These are phyloP conservation scores for Quercus ilex DNA, from an alignment of 306 rosid genomes.

Conservation along the genomic window DNA sequence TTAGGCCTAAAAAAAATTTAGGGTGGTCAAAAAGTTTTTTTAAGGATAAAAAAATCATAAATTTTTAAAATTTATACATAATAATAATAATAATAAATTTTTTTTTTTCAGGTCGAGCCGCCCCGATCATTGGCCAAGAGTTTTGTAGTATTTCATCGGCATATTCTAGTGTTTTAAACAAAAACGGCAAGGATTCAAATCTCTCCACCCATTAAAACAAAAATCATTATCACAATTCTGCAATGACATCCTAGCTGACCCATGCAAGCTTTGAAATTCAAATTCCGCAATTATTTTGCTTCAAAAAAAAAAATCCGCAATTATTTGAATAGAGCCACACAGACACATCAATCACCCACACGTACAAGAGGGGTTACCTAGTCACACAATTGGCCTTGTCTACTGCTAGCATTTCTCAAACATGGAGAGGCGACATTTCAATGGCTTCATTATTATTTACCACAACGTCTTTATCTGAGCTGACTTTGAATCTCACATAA, in stretches of 20 bases:
- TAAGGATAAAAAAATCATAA: too few species aligned
- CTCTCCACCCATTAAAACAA: too few species aligned
- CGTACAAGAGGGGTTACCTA: neutral
- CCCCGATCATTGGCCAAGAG: too few species aligned
- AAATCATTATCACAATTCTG: neutral
- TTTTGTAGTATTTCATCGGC: too few species aligned
- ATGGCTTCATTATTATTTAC: slow-evolving; percentile 1
- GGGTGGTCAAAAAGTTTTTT: too few species aligned
- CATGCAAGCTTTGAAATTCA: neutral
- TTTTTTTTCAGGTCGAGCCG: too few species aligned
- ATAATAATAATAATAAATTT: too few species aligned
- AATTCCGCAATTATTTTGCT: too few species aligned
- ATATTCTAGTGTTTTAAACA: too few species aligned
- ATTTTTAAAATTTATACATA: too few species aligned
- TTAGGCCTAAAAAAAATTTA: too few species aligned
- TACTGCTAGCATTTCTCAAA: neutral
- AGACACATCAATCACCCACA: neutral
- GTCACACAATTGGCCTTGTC: neutral
- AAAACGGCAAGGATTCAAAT: too few species aligned
- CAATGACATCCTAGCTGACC: neutral
- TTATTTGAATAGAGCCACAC: neutral
- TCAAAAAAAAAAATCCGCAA: neutral
- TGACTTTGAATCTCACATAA: slow-evolving; percentile 34
- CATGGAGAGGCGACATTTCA: neutral
- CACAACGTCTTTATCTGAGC: slow-evolving; percentile 28